Base-by-base conservation (phyloP, 2,329 filamentous ascomycete genomes). In the Zasmidium cellare region DNA sequence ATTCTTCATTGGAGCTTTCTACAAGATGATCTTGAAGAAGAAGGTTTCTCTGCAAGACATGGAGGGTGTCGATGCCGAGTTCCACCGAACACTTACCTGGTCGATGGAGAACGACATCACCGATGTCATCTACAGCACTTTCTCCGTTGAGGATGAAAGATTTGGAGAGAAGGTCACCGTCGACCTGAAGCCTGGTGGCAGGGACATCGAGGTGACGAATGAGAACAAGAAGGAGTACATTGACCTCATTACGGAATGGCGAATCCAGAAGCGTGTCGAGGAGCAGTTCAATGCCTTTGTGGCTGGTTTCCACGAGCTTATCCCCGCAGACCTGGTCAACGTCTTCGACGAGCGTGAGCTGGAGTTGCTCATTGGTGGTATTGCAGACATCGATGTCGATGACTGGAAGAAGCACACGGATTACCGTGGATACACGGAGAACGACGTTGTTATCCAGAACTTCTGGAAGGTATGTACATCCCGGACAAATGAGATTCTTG, bases 361-460 rank as follows among this genome's bases (percentile, higher is more conserved):
- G 49, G 94, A 99, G 77, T 79, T 99, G 66, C 83, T 99, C 67
- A 97, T 99, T 72, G 94, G 94, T 65, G 94, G 94, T 83, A 99
- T 99, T 69, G 94, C 94, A n/a, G 94, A 99, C 77, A 99, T 99
- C 67, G 94, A 99, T 71, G 93, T 99, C 16, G 94, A 99, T 60
- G 94, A 99, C 77, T 99, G 94, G 94, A 97, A 99, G 88, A 99
- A 99, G 82, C 94, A 99, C 79, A 99, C 94, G 48, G 94, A 99
- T 73, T 99, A 99, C 77, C 89, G 94, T 68, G 94, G 94, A 55
- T 99, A 99, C 82, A 97, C 96, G 9, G 94, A 99, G 78, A 92
- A 88, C 57, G 94, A 99, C 69, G 91, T 97, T 72, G 94, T 99
- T 23, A 94, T 99, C 65, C 90, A 96, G 75, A 92, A 96, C 81